A percentile compares a stretch with the other conserved stretches of the same genome.
Conservation (phyloP, 2,329 filamentous ascomycete species). For the Sporothrix pallida region DNA sequence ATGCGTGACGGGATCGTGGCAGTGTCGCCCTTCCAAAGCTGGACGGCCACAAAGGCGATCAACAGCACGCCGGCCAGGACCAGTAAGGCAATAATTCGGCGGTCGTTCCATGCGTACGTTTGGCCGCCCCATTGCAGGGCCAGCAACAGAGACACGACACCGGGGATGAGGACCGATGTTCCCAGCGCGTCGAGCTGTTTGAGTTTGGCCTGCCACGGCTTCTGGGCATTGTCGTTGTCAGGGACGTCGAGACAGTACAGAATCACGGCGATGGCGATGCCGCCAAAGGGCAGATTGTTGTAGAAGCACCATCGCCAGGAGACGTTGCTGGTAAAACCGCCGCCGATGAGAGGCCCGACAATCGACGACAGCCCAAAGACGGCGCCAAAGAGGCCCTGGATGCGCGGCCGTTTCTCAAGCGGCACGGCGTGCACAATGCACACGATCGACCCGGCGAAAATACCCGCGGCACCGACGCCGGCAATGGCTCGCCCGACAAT, state of each 20-base stretch:
- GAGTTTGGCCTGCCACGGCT: conserved; percentile 45
- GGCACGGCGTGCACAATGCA: conserved; percentile 46
- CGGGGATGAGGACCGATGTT: conserved; percentile 38
- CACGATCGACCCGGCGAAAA: conserved; percentile 48
- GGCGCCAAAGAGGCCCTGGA: conserved; percentile 47
- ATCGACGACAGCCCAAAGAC: conserved; percentile 47
- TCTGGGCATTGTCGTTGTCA: conserved; percentile 23
- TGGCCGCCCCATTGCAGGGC: conserved; percentile 53
- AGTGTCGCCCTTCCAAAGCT: conserved; percentile 43
- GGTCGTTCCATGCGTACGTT: conserved; percentile 44
- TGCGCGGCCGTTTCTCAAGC: conserved; percentile 45
- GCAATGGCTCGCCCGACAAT: conserved; percentile 51
- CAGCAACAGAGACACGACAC: conserved; percentile 52
- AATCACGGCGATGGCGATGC: conserved; percentile 42
- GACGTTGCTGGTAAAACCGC: conserved; percentile 45
- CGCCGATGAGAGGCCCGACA: conserved; percentile 48
- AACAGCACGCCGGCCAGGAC: conserved; percentile 42
- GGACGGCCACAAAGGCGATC: conserved; percentile 43
- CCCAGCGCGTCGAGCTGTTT: conserved; percentile 42
- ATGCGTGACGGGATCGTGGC: conserved; percentile 51
- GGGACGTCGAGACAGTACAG: conserved; percentile 43
- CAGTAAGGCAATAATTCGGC: conserved; percentile 45
- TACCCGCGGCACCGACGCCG: conserved; percentile 48
- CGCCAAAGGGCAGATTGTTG: conserved; percentile 49
- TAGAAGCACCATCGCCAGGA: conserved; percentile 46